Percentiles rank a stretch among this genome's conserved stretches.
Conservation (phyloP, 1,139 yeast species). For the Blastobotrys buckinghamii region DNA sequence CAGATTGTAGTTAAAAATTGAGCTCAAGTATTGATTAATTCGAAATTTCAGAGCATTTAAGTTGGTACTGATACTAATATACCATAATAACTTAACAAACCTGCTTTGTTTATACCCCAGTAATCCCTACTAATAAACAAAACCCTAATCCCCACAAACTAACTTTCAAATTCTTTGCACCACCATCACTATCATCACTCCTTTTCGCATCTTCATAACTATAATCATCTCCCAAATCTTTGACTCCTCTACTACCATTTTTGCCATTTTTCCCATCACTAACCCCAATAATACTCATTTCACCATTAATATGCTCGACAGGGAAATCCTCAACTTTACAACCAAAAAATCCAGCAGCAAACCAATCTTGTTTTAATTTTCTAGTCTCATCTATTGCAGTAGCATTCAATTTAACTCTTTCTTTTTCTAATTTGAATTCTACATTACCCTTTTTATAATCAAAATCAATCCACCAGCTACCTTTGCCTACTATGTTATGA, state of each 20-base stretch:
- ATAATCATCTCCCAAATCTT: not conserved
- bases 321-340: slow-evolving; percentile 1
- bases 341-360: slow-evolving; percentile 1
- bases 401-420: not conserved
- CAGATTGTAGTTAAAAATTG: too few relatives aligned
- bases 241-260: not conserved
- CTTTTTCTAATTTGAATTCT: not conserved
- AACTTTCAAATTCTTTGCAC: not conserved
- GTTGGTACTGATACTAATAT: too few relatives aligned
- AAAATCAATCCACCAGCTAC: not conserved
- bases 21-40: too few relatives aligned
- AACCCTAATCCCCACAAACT: too few relatives aligned
- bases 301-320: not conserved
- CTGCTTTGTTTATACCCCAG: too few relatives aligned
- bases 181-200: not conserved
- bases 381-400: not conserved
- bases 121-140: too few relatives aligned
- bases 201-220: slow-evolving; percentile 7
- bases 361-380: not conserved
- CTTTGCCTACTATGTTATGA: too few relatives aligned
- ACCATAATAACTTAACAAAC: too few relatives aligned
- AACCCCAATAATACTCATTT: not conserved
- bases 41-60: too few relatives aligned
- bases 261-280: not conserved
- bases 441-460: not conserved